Percentiles rank a stretch among this genome's conserved stretches.
phyloP scores from a whole-genome alignment of 1,284 basidiomycete genomes.

The Uromyces viciae-fabae region DNA sequence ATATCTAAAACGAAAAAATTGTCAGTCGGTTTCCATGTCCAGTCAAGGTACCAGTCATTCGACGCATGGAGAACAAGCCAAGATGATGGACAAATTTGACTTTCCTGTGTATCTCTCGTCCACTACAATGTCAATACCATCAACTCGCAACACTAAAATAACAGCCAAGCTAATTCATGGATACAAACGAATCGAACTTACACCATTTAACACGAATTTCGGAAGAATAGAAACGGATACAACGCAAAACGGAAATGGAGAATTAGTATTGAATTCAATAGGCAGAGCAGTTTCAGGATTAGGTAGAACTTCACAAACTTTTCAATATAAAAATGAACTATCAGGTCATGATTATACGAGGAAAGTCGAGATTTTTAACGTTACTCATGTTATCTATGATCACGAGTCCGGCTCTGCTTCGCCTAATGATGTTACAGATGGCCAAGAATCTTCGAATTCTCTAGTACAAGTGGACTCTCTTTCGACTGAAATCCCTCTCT shows the following conservation, averaged over 20 bases:
- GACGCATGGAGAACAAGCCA: not conserved
- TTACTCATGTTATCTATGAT: not conserved
- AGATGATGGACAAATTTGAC: conserved; percentile 2
- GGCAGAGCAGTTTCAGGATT: conserved; percentile 18
- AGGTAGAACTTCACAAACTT: conserved; percentile 29
- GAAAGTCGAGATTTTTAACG: not conserved
- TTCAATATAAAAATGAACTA: not conserved
- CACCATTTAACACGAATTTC: not conserved
- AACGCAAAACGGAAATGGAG: conserved; percentile 7
- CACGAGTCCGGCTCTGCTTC: not conserved
- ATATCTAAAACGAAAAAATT: not conserved
- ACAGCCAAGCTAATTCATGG: conserved; percentile 5
- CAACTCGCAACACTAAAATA: not conserved
- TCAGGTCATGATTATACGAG: not conserved
- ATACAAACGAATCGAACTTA: not conserved
- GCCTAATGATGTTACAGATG: too few species aligned
- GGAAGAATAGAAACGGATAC: conserved; percentile 11
- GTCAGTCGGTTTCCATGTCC: not conserved
- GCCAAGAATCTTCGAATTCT: too few species aligned
- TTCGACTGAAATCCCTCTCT: too few species aligned
- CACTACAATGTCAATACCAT: not conserved
- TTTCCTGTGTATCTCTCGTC: conserved; percentile 20
- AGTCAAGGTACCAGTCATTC: conserved; percentile 12
- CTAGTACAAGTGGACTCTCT: too few species aligned
- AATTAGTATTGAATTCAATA: not conserved